phyloP scores from a whole-genome alignment of 768 basidiomycete genomes.

The Coprinellus aureogranulatus region DNA sequence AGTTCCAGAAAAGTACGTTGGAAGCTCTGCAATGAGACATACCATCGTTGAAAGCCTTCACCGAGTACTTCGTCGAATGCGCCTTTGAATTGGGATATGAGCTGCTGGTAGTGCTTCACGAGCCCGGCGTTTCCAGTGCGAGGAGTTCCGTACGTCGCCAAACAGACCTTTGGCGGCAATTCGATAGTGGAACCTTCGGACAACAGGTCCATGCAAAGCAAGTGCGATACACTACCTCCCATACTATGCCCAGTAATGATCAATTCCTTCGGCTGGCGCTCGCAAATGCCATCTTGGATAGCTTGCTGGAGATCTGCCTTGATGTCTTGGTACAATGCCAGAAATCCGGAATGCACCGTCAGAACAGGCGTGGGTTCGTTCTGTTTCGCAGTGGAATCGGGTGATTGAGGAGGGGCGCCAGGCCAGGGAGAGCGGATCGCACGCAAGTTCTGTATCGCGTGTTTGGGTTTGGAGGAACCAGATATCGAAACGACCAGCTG shows the following conservation, averaged over 20 bases:
- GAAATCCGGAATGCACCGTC: conserved; percentile 53
- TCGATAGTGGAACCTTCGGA: not conserved
- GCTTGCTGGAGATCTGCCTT: conserved; percentile 30
- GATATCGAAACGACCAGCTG: not conserved
- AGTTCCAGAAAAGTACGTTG: not conserved
- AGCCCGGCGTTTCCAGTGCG: conserved; percentile 45
- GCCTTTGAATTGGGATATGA: conserved; percentile 18
- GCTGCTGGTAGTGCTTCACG: conserved; percentile 41
- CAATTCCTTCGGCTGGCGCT: conserved; percentile 30
- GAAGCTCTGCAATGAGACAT: conserved; percentile 9
- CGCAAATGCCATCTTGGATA: conserved; percentile 34
- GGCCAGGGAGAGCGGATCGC: not conserved
- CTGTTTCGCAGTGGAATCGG: not conserved
- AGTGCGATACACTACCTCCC: conserved; percentile 49
- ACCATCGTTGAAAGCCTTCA: conserved; percentile 60
- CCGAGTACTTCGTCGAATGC: conserved; percentile 40
- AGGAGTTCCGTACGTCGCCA: conserved; percentile 51
- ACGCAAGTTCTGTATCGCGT: not conserved
- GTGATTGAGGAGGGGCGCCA: not conserved
- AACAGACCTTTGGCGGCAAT: conserved; percentile 23
- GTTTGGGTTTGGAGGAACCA: not conserved
- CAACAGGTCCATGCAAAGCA: conserved; percentile 49
- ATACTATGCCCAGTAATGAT: conserved; percentile 57
- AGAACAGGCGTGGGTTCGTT: not conserved
- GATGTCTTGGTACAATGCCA: conserved; percentile 47